phyloP scores from a whole-genome alignment of 352 stramenopile genomes.

The Phytophthora ramorum region DNA sequence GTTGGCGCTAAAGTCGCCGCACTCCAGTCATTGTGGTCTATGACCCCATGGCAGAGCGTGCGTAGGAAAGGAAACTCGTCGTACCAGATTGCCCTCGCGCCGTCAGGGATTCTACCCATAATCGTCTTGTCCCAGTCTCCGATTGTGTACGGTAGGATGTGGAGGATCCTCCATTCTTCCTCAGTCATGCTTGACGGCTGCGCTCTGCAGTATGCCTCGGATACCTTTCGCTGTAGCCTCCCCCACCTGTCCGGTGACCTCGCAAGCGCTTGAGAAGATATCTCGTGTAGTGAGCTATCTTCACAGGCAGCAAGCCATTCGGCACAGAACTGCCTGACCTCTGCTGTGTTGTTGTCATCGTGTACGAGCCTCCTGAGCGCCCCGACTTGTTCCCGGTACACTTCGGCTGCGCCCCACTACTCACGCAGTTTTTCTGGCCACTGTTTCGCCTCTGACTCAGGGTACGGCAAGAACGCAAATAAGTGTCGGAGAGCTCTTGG shows the following conservation, averaged over 20 bases:
- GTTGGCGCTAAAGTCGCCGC: neutral
- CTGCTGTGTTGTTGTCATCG: neutral
- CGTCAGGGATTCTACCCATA: neutral
- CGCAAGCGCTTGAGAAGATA: neutral
- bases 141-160: slow-evolving; percentile 3
- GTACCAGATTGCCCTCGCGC: slow-evolving; percentile 2
- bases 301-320: neutral
- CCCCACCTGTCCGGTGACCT: neutral
- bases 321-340: neutral
- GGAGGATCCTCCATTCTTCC: neutral
- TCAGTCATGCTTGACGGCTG: neutral
- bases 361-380: neutral
- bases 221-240: neutral
- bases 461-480: no score
- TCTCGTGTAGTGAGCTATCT: neutral
- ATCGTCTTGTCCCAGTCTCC: neutral
- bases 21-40: slow-evolving; percentile 4
- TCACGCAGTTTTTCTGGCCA: no score
- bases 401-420: no score
- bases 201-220: neutral
- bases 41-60: neutral
- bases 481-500: no score
- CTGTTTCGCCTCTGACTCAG: no score
- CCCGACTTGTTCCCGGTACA: neutral
- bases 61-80: neutral